Base-by-base conservation (phyloP, 306 rosid species). In the Begonia peltatifolia region DNA sequence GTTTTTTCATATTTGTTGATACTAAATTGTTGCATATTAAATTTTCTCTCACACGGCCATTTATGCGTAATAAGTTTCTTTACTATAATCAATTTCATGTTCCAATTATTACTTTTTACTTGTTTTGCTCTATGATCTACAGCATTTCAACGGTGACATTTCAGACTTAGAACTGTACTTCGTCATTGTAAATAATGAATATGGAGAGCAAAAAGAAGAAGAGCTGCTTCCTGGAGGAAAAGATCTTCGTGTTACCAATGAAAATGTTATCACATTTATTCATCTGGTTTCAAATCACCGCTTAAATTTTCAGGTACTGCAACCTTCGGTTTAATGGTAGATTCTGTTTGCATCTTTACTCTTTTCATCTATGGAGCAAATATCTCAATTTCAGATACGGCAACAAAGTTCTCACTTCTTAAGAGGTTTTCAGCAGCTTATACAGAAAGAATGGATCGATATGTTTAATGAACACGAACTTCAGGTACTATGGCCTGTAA, bases 251-350 rank as follows among this genome's bases (percentile, higher is more conserved):
- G 97, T 90, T 50, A 76, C 90, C 23, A 78, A 77, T 63, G 97
- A 90, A 59, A 85, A 76, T 59, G 97, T 90, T 57, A 90, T 90
- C 60, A 80, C 95, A 46, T 90, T 83, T 70, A 85, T 90, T 56
- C 97, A 90, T 78, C 95, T 90, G 50, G 95, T 90, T 46, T 94
- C 97, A 64, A 85, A 90, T 75, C 95, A 90, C 59, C 97, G 97
- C 41, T 83, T 90, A 75, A 90, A 90, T 74, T 85, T 60, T 78
- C 97, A 90, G 97, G 97, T 90, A 55, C 10, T 42, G 53, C 56
- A 46, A 54, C 46, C 68, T 59, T 63, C 55, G 13, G 38, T 30
- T 46, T 51, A 53, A 64, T 59, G 54, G 47, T 47, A 42, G 42
- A 10, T 56, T 15, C 12, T 14, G 46, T 41, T 56, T 53, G 57